Percentiles rank a stretch among this genome's conserved stretches.
Conservation (phyloP, 192 early-diverging fungal genomes). For the Piromyces finnis region DNA sequence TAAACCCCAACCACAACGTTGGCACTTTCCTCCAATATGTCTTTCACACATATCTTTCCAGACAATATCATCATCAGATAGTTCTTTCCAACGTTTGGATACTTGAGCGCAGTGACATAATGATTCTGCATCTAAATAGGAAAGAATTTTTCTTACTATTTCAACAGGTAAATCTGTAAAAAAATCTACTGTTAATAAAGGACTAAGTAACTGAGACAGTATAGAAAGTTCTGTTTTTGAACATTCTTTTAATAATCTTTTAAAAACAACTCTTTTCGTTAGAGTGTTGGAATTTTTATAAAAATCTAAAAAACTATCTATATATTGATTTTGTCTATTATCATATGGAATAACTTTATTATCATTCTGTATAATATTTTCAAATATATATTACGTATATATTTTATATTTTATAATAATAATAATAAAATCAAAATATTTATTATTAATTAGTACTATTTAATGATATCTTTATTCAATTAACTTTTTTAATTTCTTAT, state of each 20-base stretch:
- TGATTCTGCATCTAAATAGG: constrained; percentile 78
- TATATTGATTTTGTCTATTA: not conserved
- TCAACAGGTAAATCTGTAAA: constrained; percentile 56
- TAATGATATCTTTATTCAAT: too few relatives aligned
- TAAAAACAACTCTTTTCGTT: not conserved
- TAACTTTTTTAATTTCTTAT: too few relatives aligned
- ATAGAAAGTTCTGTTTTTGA: constrained; percentile 50
- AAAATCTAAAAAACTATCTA: not conserved
- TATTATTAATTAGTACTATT: too few relatives aligned
- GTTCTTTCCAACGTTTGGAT: constrained; percentile 51
- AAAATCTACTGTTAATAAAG: constrained; percentile 68
- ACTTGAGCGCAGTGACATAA: constrained; percentile 86
- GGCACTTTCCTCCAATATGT: constrained; percentile 90
- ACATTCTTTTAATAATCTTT: not conserved
- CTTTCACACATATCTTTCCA: constrained; percentile 97
- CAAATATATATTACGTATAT: too few relatives aligned
- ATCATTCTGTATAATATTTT: not conserved
- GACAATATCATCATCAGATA: constrained; percentile 80
- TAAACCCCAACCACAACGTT: constrained; percentile 91
- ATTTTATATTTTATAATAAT: too few relatives aligned
- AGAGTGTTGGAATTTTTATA: not conserved
- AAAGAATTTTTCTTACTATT: constrained; percentile 64
- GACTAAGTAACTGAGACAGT: constrained; percentile 46
- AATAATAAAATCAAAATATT: too few relatives aligned
- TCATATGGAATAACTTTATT: not conserved